Evolutionary conservation across 345 rosid species (phyloP), one percentile per base, ranked within the genome.

Genomic region (Gynandropsis gynandra): DNA sequence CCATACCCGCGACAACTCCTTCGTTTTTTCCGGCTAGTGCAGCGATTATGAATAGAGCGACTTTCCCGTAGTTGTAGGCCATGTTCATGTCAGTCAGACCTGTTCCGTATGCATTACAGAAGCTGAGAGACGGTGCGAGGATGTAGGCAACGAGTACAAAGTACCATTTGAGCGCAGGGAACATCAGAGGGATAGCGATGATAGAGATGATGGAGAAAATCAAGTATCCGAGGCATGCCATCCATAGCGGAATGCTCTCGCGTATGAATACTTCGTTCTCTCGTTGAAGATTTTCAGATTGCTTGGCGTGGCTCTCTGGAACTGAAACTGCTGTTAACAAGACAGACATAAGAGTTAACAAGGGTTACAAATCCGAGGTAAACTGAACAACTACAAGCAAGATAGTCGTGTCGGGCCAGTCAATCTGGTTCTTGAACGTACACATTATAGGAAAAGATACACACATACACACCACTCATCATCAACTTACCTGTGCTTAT

Each of bases 51-150:
- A 92, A 87, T 40, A 92, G 88, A 0, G 94, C 94, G 0, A 87
- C 95, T 72, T 92, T 85, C 20, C 97, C 99, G 6, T 92, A 88
- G 55, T 85, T 92, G 63, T 76, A 88, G 39, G 89, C 88, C 97
- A 92, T 85, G 78, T 88, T 92, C 90, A 92, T 88, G 73, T 87
- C 99, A 0, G 97, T 92, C 21, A 88, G 75, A 8, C 99, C 97
- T 4, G 95, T 93, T 1, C 99, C 94, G 11, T 92, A 92, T 0
- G 99, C 99, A 38, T 92, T 92, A 74, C 99, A 88, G 75, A 85
- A 92, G 70, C 97, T 75, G 18, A 92, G 87, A 58, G 80, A 70
- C 1, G 99, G 99, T 0, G 99, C 97, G 0, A 88, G 77, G 38
- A 79, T 63, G 74, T 92, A 92, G 8, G 97, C 98, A 7, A 82